Evolutionary conservation across 1,284 basidiomycete species (phyloP), one percentile per base, ranked within the genome.

Genomic region (Filobasidium uniguttulatum): DNA sequence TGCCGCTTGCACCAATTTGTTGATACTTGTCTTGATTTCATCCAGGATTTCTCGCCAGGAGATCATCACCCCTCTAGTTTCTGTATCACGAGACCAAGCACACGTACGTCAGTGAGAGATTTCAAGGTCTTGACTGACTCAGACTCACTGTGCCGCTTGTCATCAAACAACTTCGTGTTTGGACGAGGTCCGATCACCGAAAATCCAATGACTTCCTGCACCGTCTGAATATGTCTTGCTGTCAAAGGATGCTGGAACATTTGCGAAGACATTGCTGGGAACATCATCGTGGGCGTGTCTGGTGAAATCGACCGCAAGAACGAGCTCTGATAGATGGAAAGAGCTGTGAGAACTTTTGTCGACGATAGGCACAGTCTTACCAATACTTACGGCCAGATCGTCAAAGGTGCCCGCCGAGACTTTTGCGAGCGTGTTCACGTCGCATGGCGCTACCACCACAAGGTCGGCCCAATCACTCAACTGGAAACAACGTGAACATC

Each of bases 211-310:
- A 83, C 75, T 1, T 89, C 81, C 17, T 72, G 73, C 1, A 89
- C 74, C 30, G 82, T 62, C 8, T 75, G 73, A 17, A 96, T 64
- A 59, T 98, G 93, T 53, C 81, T 77, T 2, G 76, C 75, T 0
- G 93, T 97, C 30, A 97, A 73, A 14, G 90, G 88, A 62, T 98
- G 90, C 56, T 84, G 77, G 63, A 85, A 97, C 93, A 97, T 97
- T 56, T 86, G 73, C 5, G 91, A 97, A 66, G 98, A 97, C 93
- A 97, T 98, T 0, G 94, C 91, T 2, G 93, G 94, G 61, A 91
- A 97, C 25, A 97, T 69, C 59, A 83, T 84, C 14, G 86, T 88
- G 1, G 84, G 83, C 0, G 84, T 93, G 2, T 75, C 75, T 0
- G 86, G 82, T 5, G 82, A 73, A 0, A 94, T 73, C 0, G 91